phyloP scores from a whole-genome alignment of 495 filamentous ascomycete species.

The Penicillium odoratum region DNA sequence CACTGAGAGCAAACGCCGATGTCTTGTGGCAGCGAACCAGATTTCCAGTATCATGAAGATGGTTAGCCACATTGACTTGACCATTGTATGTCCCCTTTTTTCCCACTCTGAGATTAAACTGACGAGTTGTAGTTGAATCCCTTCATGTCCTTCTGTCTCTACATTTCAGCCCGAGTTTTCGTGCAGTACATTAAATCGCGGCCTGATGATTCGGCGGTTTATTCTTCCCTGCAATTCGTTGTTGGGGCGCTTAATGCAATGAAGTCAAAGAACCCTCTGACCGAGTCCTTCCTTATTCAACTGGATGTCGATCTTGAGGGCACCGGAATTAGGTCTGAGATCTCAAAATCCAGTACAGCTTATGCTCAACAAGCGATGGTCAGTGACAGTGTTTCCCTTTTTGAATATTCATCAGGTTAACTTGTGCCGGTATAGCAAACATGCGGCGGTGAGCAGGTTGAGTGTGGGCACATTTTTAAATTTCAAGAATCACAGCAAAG shows the following conservation, averaged over 20 bases:
- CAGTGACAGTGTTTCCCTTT: background rate
- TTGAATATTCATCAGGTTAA: conserved; percentile 4
- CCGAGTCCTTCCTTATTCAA: conserved; percentile 93
- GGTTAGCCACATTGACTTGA: conserved; percentile 86
- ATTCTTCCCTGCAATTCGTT: conserved; percentile 84
- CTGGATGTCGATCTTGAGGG: conserved; percentile 89
- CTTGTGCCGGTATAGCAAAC: conserved; percentile 10
- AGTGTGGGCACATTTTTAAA: conserved; percentile 17
- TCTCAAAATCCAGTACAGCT: conserved; percentile 6
- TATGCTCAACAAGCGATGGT: conserved; percentile 18
- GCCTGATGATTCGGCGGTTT: conserved; percentile 79
- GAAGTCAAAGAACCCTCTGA: conserved; percentile 85
- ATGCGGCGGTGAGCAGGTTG: conserved; percentile 10
- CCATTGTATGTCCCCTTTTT: conserved; percentile 59
- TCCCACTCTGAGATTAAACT: conserved; percentile 15
- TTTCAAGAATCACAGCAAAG: conserved; percentile 11
- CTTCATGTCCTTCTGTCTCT: conserved; percentile 93
- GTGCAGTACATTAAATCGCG: conserved; percentile 90
- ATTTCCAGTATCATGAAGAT: conserved; percentile 97
- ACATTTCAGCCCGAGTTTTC: conserved; percentile 91
- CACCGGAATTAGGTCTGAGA: conserved; percentile 35
- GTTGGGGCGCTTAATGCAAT: conserved; percentile 85
- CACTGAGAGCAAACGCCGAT: conserved; percentile 86
- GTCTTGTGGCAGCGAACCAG: conserved; percentile 89
- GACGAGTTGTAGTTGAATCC: conserved; percentile 77